Evolutionary conservation across 2,329 filamentous ascomycete species (phyloP).

Genomic region (Metarhizium sp.): DNA sequence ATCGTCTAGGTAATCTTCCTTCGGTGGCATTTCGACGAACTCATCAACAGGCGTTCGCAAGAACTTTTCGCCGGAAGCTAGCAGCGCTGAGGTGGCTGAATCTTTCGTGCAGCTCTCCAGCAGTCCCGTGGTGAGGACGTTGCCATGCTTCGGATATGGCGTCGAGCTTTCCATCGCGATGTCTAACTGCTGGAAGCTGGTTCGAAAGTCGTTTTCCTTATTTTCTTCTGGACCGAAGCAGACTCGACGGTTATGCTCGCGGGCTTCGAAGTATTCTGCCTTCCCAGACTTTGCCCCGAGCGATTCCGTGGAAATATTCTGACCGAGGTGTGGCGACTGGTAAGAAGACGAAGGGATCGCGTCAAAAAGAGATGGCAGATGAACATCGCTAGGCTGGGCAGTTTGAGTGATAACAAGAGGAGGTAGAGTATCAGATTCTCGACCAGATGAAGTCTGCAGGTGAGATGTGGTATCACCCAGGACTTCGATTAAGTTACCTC

Average conservation of each 20-base stretch:
- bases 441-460: not conserved
- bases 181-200: not conserved
- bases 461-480: not conserved
- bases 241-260: constrained; percentile 23
- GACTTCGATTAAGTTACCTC: too few species aligned
- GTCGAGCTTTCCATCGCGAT: not conserved
- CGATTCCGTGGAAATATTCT: not conserved
- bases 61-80: constrained; percentile 22
- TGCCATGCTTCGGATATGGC: not conserved
- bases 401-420: not conserved
- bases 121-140: not conserved
- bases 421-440: not conserved
- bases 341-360: not conserved
- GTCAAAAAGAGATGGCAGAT: not conserved
- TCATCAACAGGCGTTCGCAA: constrained; percentile 15
- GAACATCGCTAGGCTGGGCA: not conserved
- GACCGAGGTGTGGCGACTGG: not conserved
- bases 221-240: not conserved
- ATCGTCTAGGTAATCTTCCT: constrained; percentile 13
- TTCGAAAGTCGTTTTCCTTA: constrained; percentile 7
- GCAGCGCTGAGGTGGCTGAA: constrained; percentile 12
- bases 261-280: constrained; percentile 27
- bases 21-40: not conserved
- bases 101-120: not conserved
- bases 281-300: not conserved